These are phyloP conservation scores for Trichoderma virens DNA, from an alignment of 495 filamentous ascomycete species.

Conservation along the genomic window DNA sequence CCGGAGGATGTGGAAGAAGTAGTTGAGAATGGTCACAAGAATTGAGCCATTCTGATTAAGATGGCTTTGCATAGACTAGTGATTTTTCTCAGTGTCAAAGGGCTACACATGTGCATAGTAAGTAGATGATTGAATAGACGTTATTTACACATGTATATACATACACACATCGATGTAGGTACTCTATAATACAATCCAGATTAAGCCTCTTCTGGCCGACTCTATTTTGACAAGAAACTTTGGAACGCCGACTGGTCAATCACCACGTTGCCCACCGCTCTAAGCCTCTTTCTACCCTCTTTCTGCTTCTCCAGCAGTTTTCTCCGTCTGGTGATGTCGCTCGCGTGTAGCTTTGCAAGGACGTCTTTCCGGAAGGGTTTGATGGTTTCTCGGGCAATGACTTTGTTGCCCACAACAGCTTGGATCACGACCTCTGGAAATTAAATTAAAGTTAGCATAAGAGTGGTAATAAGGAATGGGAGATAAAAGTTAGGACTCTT, in stretches of 20 bases:
- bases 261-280: slow-evolving; percentile 65
- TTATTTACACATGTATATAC: too few species aligned
- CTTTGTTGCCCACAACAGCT: slow-evolving; percentile 71
- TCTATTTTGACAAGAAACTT: slow-evolving; percentile 60
- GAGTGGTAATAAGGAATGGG: background rate
- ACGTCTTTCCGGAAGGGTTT: slow-evolving; percentile 97
- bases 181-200: background rate
- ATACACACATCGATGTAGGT: too few species aligned
- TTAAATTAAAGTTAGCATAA: background rate
- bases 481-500: too few species aligned
- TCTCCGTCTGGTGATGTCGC: slow-evolving; percentile 69
- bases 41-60: background rate
- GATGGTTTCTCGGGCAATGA: slow-evolving; percentile 89
- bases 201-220: background rate
- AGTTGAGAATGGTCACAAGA: background rate
- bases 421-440: slow-evolving; percentile 87
- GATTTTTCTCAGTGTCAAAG: too few species aligned
- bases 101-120: too few species aligned
- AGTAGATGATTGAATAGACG: too few species aligned
- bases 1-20: background rate
- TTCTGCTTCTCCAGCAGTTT: slow-evolving; percentile 97
- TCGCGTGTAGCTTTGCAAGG: slow-evolving; percentile 85
- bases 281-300: slow-evolving; percentile 82
- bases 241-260: slow-evolving; percentile 96
- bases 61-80: background rate